Evolutionary conservation across 192 early-diverging fungal genomes (phyloP).

Genomic region (Linnemannia zychae): DNA sequence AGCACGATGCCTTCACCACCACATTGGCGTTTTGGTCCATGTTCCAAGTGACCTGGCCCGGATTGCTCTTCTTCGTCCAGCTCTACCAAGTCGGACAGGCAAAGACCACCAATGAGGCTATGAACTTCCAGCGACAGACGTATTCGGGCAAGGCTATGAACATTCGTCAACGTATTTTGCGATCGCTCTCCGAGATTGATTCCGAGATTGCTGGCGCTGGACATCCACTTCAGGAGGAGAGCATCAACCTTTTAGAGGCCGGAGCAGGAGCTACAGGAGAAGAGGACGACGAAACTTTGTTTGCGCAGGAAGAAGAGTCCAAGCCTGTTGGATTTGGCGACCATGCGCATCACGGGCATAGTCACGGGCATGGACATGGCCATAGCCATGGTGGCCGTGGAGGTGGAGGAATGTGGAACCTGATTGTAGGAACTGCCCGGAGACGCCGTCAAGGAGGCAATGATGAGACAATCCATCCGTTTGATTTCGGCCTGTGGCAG

Average conservation of each 20-base stretch:
- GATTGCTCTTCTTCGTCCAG: slow-evolving; percentile 83
- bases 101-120: slow-evolving; percentile 92
- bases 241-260: slow-evolving; percentile 44
- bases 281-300: slow-evolving; percentile 39
- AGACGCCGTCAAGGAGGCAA: slow-evolving; percentile 53
- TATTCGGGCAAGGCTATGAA: slow-evolving; percentile 57
- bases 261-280: slow-evolving; percentile 42
- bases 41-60: slow-evolving; percentile 86
- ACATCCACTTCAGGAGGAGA: slow-evolving; percentile 41
- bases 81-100: slow-evolving; percentile 80
- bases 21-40: slow-evolving; percentile 78
- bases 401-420: slow-evolving; percentile 41
- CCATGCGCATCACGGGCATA: slow-evolving; percentile 41
- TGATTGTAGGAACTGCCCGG: slow-evolving; percentile 56
- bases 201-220: slow-evolving; percentile 58
- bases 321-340: slow-evolving; percentile 54
- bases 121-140: slow-evolving; percentile 82
- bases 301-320: slow-evolving; percentile 30
- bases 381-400: slow-evolving; percentile 32
- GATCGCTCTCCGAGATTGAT: slow-evolving; percentile 60
- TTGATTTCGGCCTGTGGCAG: slow-evolving; percentile 81
- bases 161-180: slow-evolving; percentile 62
- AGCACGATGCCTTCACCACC: slow-evolving; percentile 80
- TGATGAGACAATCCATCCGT: slow-evolving; percentile 69
- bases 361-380: slow-evolving; percentile 25